phyloP scores from a whole-genome alignment of 768 basidiomycete species.

The Boletellus ananas region DNA sequence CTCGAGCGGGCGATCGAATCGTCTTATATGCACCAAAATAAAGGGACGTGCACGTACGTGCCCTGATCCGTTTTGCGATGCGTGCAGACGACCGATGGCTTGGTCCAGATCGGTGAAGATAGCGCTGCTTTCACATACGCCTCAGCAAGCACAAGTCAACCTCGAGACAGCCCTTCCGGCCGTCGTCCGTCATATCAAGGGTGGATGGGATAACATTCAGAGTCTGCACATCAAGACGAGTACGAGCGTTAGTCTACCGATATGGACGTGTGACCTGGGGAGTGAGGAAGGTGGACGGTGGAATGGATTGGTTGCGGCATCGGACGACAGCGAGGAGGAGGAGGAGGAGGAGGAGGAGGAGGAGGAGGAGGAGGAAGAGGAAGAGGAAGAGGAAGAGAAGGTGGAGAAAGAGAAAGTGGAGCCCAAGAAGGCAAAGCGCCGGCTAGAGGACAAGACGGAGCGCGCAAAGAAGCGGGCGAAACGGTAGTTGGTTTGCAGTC shows the following conservation, averaged over 20 bases:
- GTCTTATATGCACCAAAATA: conserved; percentile 94
- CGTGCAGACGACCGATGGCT: background rate
- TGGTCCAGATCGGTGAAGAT: conserved; percentile 75
- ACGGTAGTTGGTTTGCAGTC: too few species aligned
- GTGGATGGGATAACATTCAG: conserved; percentile 89
- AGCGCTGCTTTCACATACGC: conserved; percentile 65
- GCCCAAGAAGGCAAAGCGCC: conserved; percentile 12
- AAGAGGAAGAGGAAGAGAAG: background rate
- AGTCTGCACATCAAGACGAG: conserved; percentile 88
- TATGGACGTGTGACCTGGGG: conserved; percentile 82
- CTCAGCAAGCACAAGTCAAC: conserved; percentile 75
- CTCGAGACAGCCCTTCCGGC: conserved; percentile 74
- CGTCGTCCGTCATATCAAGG: conserved; percentile 64
- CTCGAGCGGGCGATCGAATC: conserved; percentile 90
- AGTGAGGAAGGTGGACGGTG: conserved; percentile 35
- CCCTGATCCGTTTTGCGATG: background rate
- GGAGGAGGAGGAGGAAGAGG: conserved; percentile 2
- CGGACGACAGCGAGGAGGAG: background rate
- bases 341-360: conserved; percentile 3
- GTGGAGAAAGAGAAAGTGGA: background rate
- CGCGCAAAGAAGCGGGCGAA: conserved; percentile 15
- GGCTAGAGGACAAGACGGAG: conserved; percentile 6
- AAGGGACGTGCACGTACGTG: conserved; percentile 87
- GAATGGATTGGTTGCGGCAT: conserved; percentile 21
- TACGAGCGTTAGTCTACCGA: conserved; percentile 77